Percentiles rank a stretch among this genome's conserved stretches.
These are phyloP conservation scores for Leccinum fallax DNA, from an alignment of 1,284 basidiomycete genomes.

Conservation along the genomic window DNA sequence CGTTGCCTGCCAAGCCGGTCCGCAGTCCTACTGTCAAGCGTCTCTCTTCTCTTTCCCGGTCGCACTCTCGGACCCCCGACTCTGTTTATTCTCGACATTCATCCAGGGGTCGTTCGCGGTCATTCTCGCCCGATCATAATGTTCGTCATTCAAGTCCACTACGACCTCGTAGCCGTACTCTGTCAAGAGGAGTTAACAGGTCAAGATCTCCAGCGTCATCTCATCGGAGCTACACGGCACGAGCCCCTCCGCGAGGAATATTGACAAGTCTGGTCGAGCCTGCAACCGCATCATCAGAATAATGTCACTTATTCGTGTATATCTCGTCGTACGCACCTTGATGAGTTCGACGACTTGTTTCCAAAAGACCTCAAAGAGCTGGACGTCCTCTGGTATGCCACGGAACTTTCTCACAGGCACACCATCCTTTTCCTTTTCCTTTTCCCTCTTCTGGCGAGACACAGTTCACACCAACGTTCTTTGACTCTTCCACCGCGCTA, in stretches of 20 bases:
- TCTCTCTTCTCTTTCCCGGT: conserved; percentile 50
- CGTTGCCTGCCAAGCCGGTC: conserved; percentile 39
- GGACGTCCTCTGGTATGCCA: too few relatives aligned
- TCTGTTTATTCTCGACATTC: conserved; percentile 66
- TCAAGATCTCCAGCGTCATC: conserved; percentile 44
- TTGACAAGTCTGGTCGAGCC: too few relatives aligned
- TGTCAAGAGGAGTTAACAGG: conserved; percentile 29
- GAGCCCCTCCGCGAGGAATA: conserved; percentile 4
- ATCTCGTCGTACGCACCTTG: too few relatives aligned
- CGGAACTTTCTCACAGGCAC: too few relatives aligned
- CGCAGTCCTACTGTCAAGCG: conserved; percentile 33
- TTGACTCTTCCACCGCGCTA: too few relatives aligned
- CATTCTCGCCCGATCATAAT: conserved; percentile 56
- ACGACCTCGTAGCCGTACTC: conserved; percentile 38
- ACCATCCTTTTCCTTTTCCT: too few relatives aligned
- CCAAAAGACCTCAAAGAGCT: too few relatives aligned
- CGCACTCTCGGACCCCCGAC: conserved; percentile 61
- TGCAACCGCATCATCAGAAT: too few relatives aligned
- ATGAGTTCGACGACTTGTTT: too few relatives aligned
- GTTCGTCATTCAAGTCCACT: conserved; percentile 52
- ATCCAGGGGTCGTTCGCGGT: conserved; percentile 63
- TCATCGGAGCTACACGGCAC: conserved; percentile 34
- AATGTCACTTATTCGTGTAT: too few relatives aligned
- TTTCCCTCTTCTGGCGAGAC: too few relatives aligned
- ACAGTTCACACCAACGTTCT: too few relatives aligned